These are phyloP conservation scores for Berberis thunbergii DNA, from an alignment of 164 flowering plant species.

Conservation along the genomic window DNA sequence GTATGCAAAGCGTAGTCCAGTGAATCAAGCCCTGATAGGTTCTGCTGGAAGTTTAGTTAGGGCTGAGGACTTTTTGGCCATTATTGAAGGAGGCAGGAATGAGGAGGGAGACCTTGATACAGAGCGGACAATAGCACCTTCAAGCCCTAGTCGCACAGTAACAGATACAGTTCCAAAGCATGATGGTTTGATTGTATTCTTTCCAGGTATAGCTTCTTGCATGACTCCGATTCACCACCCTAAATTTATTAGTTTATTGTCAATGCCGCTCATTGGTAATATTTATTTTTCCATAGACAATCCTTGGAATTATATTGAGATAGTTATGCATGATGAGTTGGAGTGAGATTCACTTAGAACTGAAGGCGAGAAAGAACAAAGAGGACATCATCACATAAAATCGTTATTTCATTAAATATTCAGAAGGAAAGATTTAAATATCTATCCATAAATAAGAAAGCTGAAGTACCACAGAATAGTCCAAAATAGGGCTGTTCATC, in stretches of 20 bases:
- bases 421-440: too few species aligned
- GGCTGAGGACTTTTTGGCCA: conserved; percentile 78
- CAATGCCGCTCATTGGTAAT: background rate
- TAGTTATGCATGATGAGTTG: too few species aligned
- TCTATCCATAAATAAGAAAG: too few species aligned
- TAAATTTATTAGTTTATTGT: background rate
- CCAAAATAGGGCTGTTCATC: too few species aligned
- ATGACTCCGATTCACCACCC: background rate
- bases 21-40: conserved; percentile 74
- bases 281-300: too few species aligned
- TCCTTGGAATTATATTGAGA: too few species aligned
- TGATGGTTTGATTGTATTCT: conserved; percentile 82
- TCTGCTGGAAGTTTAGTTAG: conserved; percentile 81
- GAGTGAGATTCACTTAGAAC: too few species aligned
- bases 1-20: conserved; percentile 77
- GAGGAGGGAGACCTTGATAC: conserved; percentile 81
- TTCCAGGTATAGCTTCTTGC: conserved; percentile 53
- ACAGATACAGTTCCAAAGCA: conserved; percentile 52
- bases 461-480: too few species aligned
- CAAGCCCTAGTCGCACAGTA: conserved; percentile 30
- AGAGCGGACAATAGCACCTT: conserved; percentile 32
- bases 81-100: conserved; percentile 67
- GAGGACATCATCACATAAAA: too few species aligned
- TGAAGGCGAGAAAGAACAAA: too few species aligned
- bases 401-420: too few species aligned